Evolutionary conservation across 1,284 basidiomycete genomes (phyloP), one percentile per base, ranked within the genome.

Genomic region (Pyrrhoderma lamaoense): DNA sequence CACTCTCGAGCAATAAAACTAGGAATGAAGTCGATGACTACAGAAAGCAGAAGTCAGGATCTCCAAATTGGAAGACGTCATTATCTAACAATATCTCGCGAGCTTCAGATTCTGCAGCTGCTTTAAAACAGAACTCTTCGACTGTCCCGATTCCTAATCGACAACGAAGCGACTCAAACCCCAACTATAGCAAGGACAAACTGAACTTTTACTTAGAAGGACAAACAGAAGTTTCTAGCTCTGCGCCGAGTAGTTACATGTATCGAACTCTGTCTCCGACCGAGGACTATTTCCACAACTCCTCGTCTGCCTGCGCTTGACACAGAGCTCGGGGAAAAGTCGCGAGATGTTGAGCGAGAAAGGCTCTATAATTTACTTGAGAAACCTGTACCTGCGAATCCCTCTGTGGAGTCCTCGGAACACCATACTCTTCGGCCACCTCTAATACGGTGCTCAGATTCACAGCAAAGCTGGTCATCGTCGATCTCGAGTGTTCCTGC

Each of bases 221-320:
- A 19, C 45, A 38, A 42, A 23, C 38, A 21, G 46, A 53, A 23
- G 51, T 47, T 21, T 53, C 51, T 7, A 36, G 40, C 3, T 53
- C 51, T 11, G 51, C 46, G 14, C 51, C 51, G 31, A 53, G 46
- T 22, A 53, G 51, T 34, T 53, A 53, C 51, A 51, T 51, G 49
- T 51, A 51, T 21, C 42, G 42, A n/a, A 34, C 22, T n/a, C 37
- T 27, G 8, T 42, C 46, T 31, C 51, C 38, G 3, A 42, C 18
- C 51, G 51, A 14, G 27, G 42, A 3, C 35, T 51, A 9, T 51
- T 51, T 27, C 49, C 49, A 13, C 42, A 21, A 44, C 49, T 11
- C 49, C 49, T 3, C 25, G 14, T 2, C 21, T 31, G 13, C 34
- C 31, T 2, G 45, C 25, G n/a, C 14, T 16, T 8, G n/a, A 21